Conservation (phyloP, 441 rosid species). For the Metrosideros polymorpha region DNA sequence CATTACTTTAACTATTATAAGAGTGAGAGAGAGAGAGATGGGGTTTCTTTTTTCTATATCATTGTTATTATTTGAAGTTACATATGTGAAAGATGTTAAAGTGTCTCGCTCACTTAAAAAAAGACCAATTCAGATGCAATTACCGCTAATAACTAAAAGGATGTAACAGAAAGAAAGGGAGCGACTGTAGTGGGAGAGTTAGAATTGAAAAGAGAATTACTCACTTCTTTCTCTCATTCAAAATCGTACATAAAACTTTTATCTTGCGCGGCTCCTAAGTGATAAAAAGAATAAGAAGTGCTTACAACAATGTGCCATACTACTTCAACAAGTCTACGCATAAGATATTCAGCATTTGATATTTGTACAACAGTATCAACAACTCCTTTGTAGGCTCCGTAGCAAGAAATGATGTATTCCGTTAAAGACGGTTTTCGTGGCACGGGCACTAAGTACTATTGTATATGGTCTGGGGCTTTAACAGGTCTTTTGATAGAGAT, state of each 20-base stretch:
- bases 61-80: neutral
- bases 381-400: neutral
- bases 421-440: neutral
- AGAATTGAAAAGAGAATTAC: neutral
- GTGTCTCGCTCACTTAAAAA: neutral
- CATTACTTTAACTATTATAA: no score
- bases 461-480: neutral
- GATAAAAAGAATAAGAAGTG: neutral
- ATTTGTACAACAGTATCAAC: neutral
- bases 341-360: neutral
- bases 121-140: neutral
- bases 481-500: neutral
- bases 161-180: neutral
- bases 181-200: accelerated
- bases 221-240: neutral
- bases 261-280: accelerated
- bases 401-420: neutral
- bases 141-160: neutral
- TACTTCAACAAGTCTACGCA: neutral
- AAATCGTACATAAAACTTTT: accelerated
- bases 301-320: accelerated
- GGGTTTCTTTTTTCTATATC: neutral
- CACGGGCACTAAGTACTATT: neutral
- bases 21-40: neutral
- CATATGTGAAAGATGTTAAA: neutral